Evolutionary conservation across 2,329 filamentous ascomycete genomes (phyloP).

Genomic region (Aspergillus sp.): DNA sequence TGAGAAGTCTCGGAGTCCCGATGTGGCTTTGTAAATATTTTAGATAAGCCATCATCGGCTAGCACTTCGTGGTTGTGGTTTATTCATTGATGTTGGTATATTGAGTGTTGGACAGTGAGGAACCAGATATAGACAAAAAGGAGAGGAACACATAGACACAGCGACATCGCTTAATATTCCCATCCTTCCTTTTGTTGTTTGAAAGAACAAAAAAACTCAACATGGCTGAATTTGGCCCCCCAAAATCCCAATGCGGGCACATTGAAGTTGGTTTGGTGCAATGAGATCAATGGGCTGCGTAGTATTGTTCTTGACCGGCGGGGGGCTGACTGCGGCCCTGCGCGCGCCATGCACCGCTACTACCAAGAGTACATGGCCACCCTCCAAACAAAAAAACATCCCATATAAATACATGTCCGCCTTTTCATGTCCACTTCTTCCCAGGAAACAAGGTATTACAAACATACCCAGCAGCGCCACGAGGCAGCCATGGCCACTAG

Average conservation of each 20-base stretch:
- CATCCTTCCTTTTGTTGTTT: not conserved
- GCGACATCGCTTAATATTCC: not conserved
- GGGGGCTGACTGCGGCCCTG: not conserved
- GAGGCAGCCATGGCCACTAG: not conserved
- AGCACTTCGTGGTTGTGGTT: not conserved
- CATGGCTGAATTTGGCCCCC: not conserved
- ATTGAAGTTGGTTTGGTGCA: slow-evolving; percentile 19
- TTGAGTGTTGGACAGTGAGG: not conserved
- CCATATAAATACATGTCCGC: not conserved
- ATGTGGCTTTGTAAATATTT: slow-evolving; percentile 16
- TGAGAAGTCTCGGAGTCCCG: slow-evolving; percentile 63
- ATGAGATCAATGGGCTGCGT: slow-evolving; percentile 20
- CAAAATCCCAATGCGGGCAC: slow-evolving; percentile 16
- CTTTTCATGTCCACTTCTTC: not conserved
- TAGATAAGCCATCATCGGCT: slow-evolving; percentile 4
- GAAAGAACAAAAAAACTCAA: not conserved
- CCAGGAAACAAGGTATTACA: not conserved
- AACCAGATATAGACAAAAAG: not conserved
- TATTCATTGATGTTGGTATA: not conserved
- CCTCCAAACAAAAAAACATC: not conserved
- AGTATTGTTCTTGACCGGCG: slow-evolving; percentile 14
- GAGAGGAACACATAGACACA: not conserved
- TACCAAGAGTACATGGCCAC: not conserved
- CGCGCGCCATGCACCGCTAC: not conserved
- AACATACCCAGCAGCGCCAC: not conserved